Base-by-base conservation (phyloP, 2,329 filamentous ascomycete genomes). In the Colletotrichum sp. region DNA sequence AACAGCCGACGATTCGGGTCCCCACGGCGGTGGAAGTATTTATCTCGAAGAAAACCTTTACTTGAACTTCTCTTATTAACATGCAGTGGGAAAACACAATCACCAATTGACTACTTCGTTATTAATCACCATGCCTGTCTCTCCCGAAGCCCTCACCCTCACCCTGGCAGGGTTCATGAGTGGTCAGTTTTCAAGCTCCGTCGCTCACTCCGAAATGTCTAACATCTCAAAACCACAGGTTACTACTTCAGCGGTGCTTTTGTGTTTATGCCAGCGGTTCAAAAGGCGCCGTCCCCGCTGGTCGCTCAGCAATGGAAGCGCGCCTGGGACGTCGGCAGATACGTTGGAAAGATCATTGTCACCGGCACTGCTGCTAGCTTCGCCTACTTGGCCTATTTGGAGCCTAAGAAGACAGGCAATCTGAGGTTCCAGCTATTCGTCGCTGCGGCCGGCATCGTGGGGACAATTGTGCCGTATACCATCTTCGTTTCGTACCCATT, bases 31-130 rank as follows among this genome's bases (percentile, higher is more conserved):
- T 6, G 1, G 0, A 11, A n/a, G 1, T 44, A 44, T 44, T 6
- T 44, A 44, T 19, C 1, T 44, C 16, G 5, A 44, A 39, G 2
- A 0, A 44, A 44, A n/a, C 16, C 5, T 1, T 0, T 11, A 0
- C 0, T 1, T n/a, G 3, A 44, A 44, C 0, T 19, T n/a, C 8
- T 44, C 8, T 0, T 44, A 1, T 11, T 11, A 0, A 11, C 3
- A 2, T 19, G 8, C 36, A 39, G 8, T 9, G 36, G 1, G 19
- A 39, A 19, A 16, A 1, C 0, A 8, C 2, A 9, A 19, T 39
- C 8, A 36, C 15, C 7, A 16, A 36, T 36, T 7, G 1, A 4
- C 1, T 36, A 36, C 36, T 19, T 19, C 8, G 5, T 0, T 1
- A 44, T 19, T 8, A 11, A 44, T 8, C 22, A 15, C 0, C 12